These are phyloP conservation scores for Rhizopogon vinicolor DNA, from an alignment of 768 basidiomycete genomes.

Conservation along the genomic window DNA sequence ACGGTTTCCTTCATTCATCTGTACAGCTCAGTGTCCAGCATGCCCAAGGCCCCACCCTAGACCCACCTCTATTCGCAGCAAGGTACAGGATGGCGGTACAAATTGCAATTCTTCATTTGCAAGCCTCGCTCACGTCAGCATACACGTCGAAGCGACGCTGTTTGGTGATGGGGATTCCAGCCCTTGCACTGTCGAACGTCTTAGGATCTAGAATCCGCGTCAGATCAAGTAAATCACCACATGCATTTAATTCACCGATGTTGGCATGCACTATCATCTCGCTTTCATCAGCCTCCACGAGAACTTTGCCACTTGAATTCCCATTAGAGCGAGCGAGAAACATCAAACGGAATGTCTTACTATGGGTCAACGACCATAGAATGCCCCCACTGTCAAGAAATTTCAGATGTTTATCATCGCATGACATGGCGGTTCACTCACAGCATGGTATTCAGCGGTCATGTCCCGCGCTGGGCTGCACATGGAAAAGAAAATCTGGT, in stretches of 20 bases:
- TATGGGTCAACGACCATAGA: slow-evolving; percentile 88
- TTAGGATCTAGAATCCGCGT: slow-evolving; percentile 47
- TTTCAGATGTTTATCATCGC: background rate
- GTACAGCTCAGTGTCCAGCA: too few relatives aligned
- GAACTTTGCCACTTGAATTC: slow-evolving; percentile 59
- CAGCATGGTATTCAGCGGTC: slow-evolving; percentile 83
- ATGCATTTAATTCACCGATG: slow-evolving; percentile 57
- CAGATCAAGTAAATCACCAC: background rate
- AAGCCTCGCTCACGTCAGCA: slow-evolving; percentile 51
- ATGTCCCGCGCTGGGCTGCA: slow-evolving; percentile 90
- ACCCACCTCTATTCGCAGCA: background rate
- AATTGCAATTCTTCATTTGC: background rate
- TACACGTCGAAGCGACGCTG: slow-evolving; percentile 95
- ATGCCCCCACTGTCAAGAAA: slow-evolving; percentile 69
- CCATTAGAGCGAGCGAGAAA: slow-evolving; percentile 1
- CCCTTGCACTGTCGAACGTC: slow-evolving; percentile 58
- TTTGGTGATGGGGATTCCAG: slow-evolving; percentile 83
- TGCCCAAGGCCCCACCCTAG: background rate
- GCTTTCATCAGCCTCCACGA: slow-evolving; percentile 68
- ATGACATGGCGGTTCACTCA: slow-evolving; percentile 30
- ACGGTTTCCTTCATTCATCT: too few relatives aligned
- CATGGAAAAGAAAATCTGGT: slow-evolving; percentile 95
- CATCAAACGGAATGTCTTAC: slow-evolving; percentile 38
- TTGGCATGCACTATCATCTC: slow-evolving; percentile 78
- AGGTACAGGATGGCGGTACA: background rate